Conservation (phyloP, 352 stramenopile genomes). For the Globisporangium splendens region DNA sequence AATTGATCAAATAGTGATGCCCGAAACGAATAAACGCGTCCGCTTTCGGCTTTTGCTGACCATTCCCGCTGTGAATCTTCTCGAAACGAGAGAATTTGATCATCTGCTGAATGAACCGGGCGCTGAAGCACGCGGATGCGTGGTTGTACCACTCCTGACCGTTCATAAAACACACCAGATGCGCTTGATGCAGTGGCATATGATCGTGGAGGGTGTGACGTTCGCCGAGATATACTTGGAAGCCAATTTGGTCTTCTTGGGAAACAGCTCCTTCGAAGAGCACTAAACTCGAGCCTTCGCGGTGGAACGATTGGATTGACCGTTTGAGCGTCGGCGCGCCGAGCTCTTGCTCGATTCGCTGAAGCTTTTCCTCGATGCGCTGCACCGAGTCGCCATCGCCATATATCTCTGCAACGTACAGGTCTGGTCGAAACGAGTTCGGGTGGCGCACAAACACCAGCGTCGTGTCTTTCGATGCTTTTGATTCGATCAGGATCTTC, state of each 20-base stretch:
- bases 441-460: conserved; percentile 43
- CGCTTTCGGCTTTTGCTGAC: conserved; percentile 21
- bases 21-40: conserved; percentile 77
- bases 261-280: conserved; percentile 72
- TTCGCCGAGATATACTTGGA: conserved; percentile 62
- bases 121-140: conserved; percentile 50
- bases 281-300: conserved; percentile 55
- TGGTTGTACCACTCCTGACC: conserved; percentile 65
- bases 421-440: conserved; percentile 59
- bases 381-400: conserved; percentile 60
- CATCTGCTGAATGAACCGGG: conserved; percentile 79
- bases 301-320: conserved; percentile 50
- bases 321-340: conserved; percentile 38
- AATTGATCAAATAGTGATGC: conserved; percentile 77
- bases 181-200: conserved; percentile 56
- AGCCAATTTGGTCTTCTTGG: conserved; percentile 60
- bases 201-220: conserved; percentile 55
- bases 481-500: conserved; percentile 58
- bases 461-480: conserved; percentile 28
- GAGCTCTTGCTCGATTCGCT: conserved; percentile 62
- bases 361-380: conserved; percentile 60
- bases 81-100: conserved; percentile 70
- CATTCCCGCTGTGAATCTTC: conserved; percentile 37
- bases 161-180: conserved; percentile 75
- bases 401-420: conserved; percentile 68